These are phyloP conservation scores for Byssochlamys sp. DNA, from an alignment of 2,329 filamentous ascomycete genomes.

Conservation along the genomic window DNA sequence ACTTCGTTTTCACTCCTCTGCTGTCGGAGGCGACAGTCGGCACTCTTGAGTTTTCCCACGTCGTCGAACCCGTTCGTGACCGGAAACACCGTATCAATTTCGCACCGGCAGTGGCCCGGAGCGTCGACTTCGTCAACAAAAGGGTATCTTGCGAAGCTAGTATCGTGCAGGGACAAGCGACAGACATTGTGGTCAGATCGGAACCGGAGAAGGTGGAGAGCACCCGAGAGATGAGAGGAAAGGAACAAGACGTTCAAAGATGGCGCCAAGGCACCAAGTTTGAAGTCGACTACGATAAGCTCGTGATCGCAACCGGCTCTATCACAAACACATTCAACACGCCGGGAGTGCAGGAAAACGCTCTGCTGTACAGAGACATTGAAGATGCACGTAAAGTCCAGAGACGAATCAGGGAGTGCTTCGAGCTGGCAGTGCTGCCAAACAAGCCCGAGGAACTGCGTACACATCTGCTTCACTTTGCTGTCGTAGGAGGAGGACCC, in stretches of 20 bases:
- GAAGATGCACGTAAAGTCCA: conserved; percentile 52
- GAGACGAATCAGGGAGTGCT: conserved; percentile 41
- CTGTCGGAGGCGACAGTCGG: conserved; percentile 71
- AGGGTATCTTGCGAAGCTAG: conserved; percentile 58
- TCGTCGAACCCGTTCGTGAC: conserved; percentile 65
- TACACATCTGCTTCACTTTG: conserved; percentile 42
- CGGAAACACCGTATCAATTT: conserved; percentile 52
- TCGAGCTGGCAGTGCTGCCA: conserved; percentile 43
- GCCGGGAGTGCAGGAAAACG: conserved; percentile 66
- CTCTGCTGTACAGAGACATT: conserved; percentile 69
- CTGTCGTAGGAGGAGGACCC: conserved; percentile 44
- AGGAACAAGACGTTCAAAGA: conserved; percentile 16
- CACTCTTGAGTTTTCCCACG: conserved; percentile 70
- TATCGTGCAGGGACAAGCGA: conserved; percentile 28
- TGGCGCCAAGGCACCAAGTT: conserved; percentile 51
- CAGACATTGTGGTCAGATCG: conserved; percentile 9
- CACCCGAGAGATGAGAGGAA: conserved; percentile 5
- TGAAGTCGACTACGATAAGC: conserved; percentile 64
- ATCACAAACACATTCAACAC: conserved; percentile 76
- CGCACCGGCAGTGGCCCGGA: conserved; percentile 71
- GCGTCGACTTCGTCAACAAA: conserved; percentile 62
- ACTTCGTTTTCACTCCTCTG: conserved; percentile 75
- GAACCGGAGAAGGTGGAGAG: conserved; percentile 3
- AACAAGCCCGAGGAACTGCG: conserved; percentile 40
- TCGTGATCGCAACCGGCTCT: conserved; percentile 67